A percentile compares a stretch with the other conserved stretches of the same genome.
Evolutionary conservation across 441 rosid species (phyloP).

Genomic region (Corymbia citriodora): DNA sequence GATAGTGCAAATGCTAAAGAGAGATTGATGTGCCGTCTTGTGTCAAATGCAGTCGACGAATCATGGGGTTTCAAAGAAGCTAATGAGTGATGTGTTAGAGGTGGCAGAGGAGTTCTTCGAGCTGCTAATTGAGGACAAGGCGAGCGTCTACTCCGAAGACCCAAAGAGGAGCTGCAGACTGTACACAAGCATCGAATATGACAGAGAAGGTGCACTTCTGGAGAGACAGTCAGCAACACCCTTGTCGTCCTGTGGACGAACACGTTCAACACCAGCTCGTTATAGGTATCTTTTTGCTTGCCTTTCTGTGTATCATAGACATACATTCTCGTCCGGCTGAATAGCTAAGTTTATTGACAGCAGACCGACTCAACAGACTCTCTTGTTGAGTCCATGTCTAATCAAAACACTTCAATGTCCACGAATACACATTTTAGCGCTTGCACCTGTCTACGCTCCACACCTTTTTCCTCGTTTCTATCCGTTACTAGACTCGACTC

Average conservation of each 20-base stretch:
- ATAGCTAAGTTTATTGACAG: background rate
- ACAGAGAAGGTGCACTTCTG: slow-evolving; percentile 23
- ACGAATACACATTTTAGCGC: background rate
- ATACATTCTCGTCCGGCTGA: background rate
- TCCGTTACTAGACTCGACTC: background rate
- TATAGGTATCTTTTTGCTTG: slow-evolving; percentile 11
- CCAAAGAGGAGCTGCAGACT: slow-evolving; percentile 16
- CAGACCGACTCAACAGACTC: background rate
- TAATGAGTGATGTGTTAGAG: slow-evolving; percentile 8
- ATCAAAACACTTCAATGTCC: background rate
- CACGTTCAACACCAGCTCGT: slow-evolving; percentile 21
- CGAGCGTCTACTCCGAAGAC: slow-evolving; percentile 16
- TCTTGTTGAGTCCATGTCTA: background rate
- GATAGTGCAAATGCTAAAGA: background rate
- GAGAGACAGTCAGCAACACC: slow-evolving; percentile 31
- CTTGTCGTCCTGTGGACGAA: slow-evolving; percentile 25
- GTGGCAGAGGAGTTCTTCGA: slow-evolving; percentile 26
- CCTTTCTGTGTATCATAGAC: background rate
- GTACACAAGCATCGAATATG: slow-evolving; percentile 8
- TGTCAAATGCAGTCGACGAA: slow-evolving; percentile 8
- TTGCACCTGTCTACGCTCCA: background rate
- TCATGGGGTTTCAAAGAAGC: slow-evolving; percentile 18
- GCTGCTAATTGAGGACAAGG: slow-evolving; percentile 22
- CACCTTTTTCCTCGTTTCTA: background rate
- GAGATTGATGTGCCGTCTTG: background rate